phyloP scores from a whole-genome alignment of 225 moss, liverwort and hornwort genomes.

The Sphagnum contortum region DNA sequence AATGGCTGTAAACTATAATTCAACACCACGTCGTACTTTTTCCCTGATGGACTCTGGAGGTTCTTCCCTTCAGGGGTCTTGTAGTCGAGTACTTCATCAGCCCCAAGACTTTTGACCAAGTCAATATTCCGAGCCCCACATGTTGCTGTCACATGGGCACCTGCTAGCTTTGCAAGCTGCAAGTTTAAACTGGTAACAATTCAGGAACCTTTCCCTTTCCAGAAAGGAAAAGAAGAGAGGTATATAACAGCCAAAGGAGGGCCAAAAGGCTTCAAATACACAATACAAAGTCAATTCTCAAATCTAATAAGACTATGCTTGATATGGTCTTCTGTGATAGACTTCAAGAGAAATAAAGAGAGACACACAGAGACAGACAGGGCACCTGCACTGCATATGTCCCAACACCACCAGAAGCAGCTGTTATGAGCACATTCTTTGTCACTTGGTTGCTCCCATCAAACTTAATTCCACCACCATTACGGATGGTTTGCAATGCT shows the following conservation, averaged over 20 bases:
- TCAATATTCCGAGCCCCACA: constrained; percentile 25
- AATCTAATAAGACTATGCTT: too few relatives aligned
- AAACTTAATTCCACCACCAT: constrained; percentile 37
- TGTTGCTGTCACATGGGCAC: constrained; percentile 38
- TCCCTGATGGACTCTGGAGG: constrained; percentile 31
- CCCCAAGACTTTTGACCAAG: constrained; percentile 23
- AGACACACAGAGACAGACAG: not conserved
- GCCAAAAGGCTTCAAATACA: too few relatives aligned
- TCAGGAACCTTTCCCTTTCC: too few relatives aligned
- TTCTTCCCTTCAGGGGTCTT: constrained; percentile 26
- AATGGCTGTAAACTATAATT: constrained; percentile 10
- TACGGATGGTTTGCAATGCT: constrained; percentile 48
- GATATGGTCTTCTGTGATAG: too few relatives aligned
- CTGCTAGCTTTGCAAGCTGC: constrained; percentile 35
- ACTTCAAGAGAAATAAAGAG: not conserved
- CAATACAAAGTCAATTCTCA: too few relatives aligned
- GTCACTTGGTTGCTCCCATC: constrained; percentile 42
- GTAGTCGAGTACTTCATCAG: constrained; percentile 40
- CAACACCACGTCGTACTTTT: constrained; percentile 30
- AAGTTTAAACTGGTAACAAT: not conserved
- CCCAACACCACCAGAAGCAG: constrained; percentile 61
- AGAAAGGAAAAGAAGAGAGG: too few relatives aligned
- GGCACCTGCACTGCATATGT: constrained; percentile 37
- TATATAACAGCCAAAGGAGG: too few relatives aligned
- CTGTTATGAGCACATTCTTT: constrained; percentile 43